Base-by-base conservation (phyloP, 345 rosid species). In the Euclidium syriacum region DNA sequence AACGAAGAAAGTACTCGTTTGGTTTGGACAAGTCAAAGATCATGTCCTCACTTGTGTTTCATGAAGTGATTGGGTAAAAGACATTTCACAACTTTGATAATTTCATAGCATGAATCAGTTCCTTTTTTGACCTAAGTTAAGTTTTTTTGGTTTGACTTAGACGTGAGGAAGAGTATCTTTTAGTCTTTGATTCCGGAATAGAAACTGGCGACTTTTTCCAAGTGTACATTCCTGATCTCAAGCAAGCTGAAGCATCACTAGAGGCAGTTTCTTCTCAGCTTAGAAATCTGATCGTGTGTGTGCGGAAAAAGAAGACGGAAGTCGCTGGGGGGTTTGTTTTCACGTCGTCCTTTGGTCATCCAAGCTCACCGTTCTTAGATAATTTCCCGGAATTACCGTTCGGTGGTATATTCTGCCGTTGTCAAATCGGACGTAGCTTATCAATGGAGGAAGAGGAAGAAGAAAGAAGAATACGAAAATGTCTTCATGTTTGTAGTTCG, bases 261-360 rank as follows among this genome's bases (percentile, higher is more conserved):
- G 55, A 32, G 3, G 52, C 58, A 16, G 78, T 80, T 7, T 52
- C 83, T 8, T 34, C 41, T 10, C 49, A 68, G 33, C 64, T 91
- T 40, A 72, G 59, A 66, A 73, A 72, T 27, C 40, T n/a, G n/a
- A n/a, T n/a, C n/a, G n/a, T n/a, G n/a, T n/a, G n/a, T n/a, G n/a
- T n/a, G n/a, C n/a, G n/a, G n/a, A n/a, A n/a, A n/a, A n/a, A n/a
- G n/a, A n/a, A n/a, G n/a, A n/a, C n/a, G n/a, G n/a, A n/a, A 74
- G 72, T 77, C 23, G 52, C 85, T 34, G 98, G 96, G 65, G 90
- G 98, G 25, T 81, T 86, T 58, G 76, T 85, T 12, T 82, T 88
- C 52, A 58, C 80, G 0, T 81, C 79, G 0, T 81, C 81, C 79
- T 81, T 81, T 32, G 78, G 70, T 16, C 50, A 58, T 4, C 55